Percentiles rank a stretch among this genome's conserved stretches.
Conservation (phyloP, 306 rosid genomes). For the Ormosia semicastrata region DNA sequence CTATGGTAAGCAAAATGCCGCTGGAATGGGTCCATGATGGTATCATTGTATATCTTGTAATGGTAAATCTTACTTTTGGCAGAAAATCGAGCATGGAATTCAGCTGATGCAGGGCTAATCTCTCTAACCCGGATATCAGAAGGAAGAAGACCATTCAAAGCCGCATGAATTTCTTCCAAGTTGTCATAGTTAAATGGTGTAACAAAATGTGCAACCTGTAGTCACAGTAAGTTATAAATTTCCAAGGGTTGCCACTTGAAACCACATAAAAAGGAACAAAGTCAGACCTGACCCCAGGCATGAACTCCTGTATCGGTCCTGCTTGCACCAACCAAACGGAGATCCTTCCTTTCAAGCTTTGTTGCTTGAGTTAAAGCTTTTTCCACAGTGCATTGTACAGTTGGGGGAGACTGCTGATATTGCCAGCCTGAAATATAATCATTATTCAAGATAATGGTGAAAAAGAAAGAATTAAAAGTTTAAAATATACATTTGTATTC, state of each 20-base stretch:
- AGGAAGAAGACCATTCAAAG: conserved; percentile 89
- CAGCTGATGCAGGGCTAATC: conserved; percentile 73
- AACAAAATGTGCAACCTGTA: conserved; percentile 90
- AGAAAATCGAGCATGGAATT: conserved; percentile 94
- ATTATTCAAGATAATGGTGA: conserved; percentile 5
- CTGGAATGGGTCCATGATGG: conserved; percentile 85
- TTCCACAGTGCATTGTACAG: conserved; percentile 75
- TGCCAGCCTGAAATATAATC: conserved; percentile 77
- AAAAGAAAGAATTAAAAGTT: not conserved
- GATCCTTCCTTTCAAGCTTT: conserved; percentile 78
- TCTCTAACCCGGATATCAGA: conserved; percentile 83
- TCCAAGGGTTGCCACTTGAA: not conserved
- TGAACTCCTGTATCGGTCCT: conserved; percentile 94
- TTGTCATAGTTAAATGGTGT: conserved; percentile 81
- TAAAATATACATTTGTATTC: not conserved
- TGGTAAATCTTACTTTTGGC: conserved; percentile 80
- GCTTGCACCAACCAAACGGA: conserved; percentile 78
- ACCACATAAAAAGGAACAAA: conserved; percentile 22
- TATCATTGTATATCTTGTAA: conserved; percentile 83
- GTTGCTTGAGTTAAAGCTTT: conserved; percentile 64
- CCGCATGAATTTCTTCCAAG: conserved; percentile 63
- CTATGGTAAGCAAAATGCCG: conserved; percentile 72
- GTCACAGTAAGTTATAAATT: conserved; percentile 27
- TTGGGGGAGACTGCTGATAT: conserved; percentile 89
- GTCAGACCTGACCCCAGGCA: conserved; percentile 95